phyloP scores from a whole-genome alignment of 495 filamentous ascomycete species.

The Viridothelium virens region DNA sequence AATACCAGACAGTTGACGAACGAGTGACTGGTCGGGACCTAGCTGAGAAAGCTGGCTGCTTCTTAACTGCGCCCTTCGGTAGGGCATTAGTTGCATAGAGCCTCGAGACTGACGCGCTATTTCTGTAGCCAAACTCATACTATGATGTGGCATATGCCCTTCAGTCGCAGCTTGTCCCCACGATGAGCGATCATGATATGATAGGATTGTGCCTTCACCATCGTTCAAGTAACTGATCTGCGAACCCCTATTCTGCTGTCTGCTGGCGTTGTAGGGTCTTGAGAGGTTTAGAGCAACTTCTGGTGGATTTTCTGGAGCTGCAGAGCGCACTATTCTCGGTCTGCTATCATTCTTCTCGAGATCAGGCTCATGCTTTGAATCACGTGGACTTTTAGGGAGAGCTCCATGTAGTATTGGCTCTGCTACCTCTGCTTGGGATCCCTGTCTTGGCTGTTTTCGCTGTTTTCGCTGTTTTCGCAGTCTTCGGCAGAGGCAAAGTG shows the following conservation, averaged over 20 bases:
- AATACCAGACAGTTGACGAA: neutral
- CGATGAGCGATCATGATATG: slow-evolving; percentile 5
- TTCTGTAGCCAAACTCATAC: neutral
- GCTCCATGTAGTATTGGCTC: neutral
- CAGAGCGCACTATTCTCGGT: neutral
- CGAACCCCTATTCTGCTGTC: neutral
- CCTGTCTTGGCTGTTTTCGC: neutral
- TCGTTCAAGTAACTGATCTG: slow-evolving; percentile 7
- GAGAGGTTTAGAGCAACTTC: neutral
- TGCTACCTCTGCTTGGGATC: neutral
- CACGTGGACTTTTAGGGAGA: neutral
- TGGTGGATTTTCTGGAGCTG: neutral
- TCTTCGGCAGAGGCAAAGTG: neutral
- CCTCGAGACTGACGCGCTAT: neutral
- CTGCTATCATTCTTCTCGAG: neutral
- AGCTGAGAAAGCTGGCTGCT: neutral
- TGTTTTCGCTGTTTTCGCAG: neutral
- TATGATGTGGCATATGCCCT: slow-evolving; percentile 2
- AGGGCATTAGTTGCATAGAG: neutral
- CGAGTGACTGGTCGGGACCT: neutral
- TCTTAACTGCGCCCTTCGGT: neutral
- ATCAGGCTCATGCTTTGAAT: slow-evolving; percentile 1
- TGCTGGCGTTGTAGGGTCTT: neutral
- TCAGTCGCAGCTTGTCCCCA: slow-evolving; percentile 8
- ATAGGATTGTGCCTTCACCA: slow-evolving; percentile 2